A percentile compares a stretch with the other conserved stretches of the same genome.
phyloP scores from a whole-genome alignment of 352 stramenopile species.

The Globisporangium camurandrum region DNA sequence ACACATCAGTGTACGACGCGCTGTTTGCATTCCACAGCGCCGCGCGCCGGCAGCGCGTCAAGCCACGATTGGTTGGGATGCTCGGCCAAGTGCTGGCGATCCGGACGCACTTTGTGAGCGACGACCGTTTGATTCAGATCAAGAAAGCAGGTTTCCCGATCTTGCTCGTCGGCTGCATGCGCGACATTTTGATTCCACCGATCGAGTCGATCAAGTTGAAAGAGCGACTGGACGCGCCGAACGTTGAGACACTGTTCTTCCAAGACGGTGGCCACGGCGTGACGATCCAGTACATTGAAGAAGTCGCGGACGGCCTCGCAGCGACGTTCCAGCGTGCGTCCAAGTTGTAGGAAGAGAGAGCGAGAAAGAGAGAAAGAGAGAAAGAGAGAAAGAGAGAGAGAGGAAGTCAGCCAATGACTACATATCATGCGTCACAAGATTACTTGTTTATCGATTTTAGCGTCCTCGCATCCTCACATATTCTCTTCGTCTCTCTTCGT shows the following conservation, averaged over 20 bases:
- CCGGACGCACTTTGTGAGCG: constrained; percentile 15
- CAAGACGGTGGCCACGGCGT: constrained; percentile 18
- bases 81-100: background rate
- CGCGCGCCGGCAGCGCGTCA: constrained; percentile 9
- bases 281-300: constrained; percentile 22
- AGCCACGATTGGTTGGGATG: background rate
- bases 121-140: constrained; percentile 32
- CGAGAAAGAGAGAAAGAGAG: too few species aligned
- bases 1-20: constrained; percentile 28
- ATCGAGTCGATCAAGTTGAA: constrained; percentile 7
- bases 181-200: constrained; percentile 1
- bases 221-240: constrained; percentile 11
- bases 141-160: constrained; percentile 31
- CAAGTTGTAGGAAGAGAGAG: too few species aligned
- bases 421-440: too few species aligned
- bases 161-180: constrained; percentile 26
- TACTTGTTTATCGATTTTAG: too few species aligned
- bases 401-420: too few species aligned
- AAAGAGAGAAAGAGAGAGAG: too few species aligned
- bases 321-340: constrained; percentile 19
- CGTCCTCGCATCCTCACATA: background rate
- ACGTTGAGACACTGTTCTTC: constrained; percentile 18
- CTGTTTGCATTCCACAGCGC: constrained; percentile 36
- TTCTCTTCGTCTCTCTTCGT: background rate
- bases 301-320: constrained; percentile 22